These are phyloP conservation scores for Cercospora brassicicola DNA, from an alignment of 2,329 filamentous ascomycete genomes.

Conservation along the genomic window DNA sequence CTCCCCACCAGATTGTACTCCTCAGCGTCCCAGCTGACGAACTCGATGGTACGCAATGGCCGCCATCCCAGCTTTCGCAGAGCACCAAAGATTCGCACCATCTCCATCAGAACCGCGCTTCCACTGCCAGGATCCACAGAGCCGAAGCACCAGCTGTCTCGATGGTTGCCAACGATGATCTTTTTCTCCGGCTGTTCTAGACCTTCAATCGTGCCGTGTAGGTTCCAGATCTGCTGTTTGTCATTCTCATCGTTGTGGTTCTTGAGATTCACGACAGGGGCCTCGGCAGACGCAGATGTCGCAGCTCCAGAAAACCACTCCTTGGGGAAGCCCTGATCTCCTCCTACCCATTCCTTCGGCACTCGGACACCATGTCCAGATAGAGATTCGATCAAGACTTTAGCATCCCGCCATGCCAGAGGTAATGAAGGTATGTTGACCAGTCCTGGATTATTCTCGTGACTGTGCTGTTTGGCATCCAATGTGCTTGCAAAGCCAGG, in stretches of 20 bases:
- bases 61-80: conserved; percentile 78
- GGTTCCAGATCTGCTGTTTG: conserved; percentile 86
- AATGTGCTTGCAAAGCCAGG: conserved; percentile 78
- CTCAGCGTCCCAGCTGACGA: conserved; percentile 92
- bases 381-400: conserved; percentile 72
- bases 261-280: conserved; percentile 72
- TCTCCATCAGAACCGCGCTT: conserved; percentile 86
- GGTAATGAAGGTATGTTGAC: conserved; percentile 86
- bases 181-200: conserved; percentile 79
- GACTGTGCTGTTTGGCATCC: conserved; percentile 64
- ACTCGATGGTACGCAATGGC: conserved; percentile 90
- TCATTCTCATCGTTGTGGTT: conserved; percentile 85
- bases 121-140: conserved; percentile 83
- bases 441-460: conserved; percentile 70
- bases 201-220: conserved; percentile 81
- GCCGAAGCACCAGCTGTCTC: conserved; percentile 89
- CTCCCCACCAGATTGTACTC: conserved; percentile 93
- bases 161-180: conserved; percentile 88
- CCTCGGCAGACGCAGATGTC: conserved; percentile 7
- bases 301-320: conserved; percentile 77
- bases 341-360: conserved; percentile 69
- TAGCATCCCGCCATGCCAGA: conserved; percentile 84
- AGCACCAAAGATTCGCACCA: conserved; percentile 80
- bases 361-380: conserved; percentile 71
- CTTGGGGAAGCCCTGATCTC: conserved; percentile 62